Conservation (phyloP, 306 rosid genomes). For the Trichosanthes truncata region DNA sequence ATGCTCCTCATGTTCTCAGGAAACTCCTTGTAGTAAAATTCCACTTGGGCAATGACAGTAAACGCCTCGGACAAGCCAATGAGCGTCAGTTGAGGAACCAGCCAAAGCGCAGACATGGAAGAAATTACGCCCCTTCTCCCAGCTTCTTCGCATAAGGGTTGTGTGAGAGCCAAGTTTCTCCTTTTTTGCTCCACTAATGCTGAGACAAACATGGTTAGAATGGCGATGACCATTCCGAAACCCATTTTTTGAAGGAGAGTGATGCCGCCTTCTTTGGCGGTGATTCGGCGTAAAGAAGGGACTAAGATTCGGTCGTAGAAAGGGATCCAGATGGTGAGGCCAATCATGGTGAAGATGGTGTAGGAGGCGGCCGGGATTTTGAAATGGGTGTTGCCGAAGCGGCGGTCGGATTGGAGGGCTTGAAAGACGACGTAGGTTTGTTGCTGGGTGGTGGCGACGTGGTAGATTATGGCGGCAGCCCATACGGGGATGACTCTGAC, state of each 20-base stretch:
- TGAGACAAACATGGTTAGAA: slow-evolving; percentile 40
- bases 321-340: slow-evolving; percentile 56
- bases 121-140: slow-evolving; percentile 61
- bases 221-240: slow-evolving; percentile 39
- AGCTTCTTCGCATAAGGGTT: slow-evolving; percentile 29
- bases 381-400: slow-evolving; percentile 34
- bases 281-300: slow-evolving; percentile 36
- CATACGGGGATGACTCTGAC: slow-evolving; percentile 61
- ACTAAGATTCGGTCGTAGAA: slow-evolving; percentile 54
- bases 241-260: slow-evolving; percentile 73
- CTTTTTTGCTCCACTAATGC: slow-evolving; percentile 43
- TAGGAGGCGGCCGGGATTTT: slow-evolving; percentile 65
- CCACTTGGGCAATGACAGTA: slow-evolving; percentile 45
- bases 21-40: slow-evolving; percentile 68
- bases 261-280: slow-evolving; percentile 55
- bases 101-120: slow-evolving; percentile 62
- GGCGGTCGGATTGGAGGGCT: slow-evolving; percentile 70
- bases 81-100: slow-evolving; percentile 51
- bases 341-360: slow-evolving; percentile 43
- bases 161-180: slow-evolving; percentile 30
- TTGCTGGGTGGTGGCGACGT: slow-evolving; percentile 38
- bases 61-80: slow-evolving; percentile 56
- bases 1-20: slow-evolving; percentile 89
- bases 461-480: slow-evolving; percentile 34
- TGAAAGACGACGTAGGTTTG: slow-evolving; percentile 54